phyloP scores from a whole-genome alignment of 225 moss, liverwort and hornwort species.

The Antitrichia curtipendula region DNA sequence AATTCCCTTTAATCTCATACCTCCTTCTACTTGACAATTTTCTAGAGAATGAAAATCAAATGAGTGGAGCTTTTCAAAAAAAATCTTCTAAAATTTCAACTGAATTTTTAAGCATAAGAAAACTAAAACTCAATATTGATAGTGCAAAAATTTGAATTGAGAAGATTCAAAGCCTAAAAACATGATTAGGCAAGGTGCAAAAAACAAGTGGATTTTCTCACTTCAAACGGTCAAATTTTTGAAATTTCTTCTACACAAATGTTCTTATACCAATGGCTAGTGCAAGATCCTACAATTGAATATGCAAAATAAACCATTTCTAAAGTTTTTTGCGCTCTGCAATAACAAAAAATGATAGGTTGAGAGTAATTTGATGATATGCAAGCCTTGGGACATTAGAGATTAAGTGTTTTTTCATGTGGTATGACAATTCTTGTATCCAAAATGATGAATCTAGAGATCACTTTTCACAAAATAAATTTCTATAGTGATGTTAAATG shows the following conservation, averaged over 20 bases:
- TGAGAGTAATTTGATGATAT: no score
- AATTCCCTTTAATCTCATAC: neutral
- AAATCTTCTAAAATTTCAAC: neutral
- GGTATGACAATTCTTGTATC: neutral
- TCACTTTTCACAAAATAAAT: neutral
- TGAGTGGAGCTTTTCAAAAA: no score
- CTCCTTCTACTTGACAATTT: neutral
- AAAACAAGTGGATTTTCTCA: neutral
- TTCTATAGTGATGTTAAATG: neutral
- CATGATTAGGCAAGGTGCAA: accelerated
- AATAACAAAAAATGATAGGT: no score
- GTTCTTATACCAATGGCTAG: neutral
- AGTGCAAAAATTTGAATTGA: neutral
- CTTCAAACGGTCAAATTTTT: neutral
- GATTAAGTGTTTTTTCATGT: neutral
- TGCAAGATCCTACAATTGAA: neutral
- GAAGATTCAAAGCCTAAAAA: no score
- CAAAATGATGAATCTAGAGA: neutral
- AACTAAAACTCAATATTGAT: no score
- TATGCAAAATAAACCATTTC: neutral
- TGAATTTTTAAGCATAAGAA: no score
- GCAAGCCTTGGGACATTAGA: accelerated
- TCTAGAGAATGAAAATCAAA: neutral
- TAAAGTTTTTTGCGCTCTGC: no score
- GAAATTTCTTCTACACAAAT: no score